A percentile compares a stretch with the other conserved stretches of the same genome.
These are phyloP conservation scores for Trametes gibbosa DNA, from an alignment of 768 basidiomycete species.

Conservation along the genomic window DNA sequence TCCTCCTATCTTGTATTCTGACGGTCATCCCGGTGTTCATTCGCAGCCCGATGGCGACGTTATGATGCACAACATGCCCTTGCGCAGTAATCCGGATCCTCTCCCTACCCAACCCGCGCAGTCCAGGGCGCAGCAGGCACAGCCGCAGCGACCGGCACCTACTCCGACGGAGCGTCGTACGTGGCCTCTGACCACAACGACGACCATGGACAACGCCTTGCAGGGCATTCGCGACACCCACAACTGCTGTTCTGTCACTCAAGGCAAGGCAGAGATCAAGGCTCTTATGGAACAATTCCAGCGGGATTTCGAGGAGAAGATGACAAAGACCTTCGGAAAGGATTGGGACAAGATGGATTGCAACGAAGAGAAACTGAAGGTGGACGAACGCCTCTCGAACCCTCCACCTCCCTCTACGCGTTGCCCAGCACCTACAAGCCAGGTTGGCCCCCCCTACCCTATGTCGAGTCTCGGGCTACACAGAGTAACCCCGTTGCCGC, in stretches of 20 bases:
- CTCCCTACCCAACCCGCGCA: not conserved
- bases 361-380: not conserved
- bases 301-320: slow-evolving; percentile 18
- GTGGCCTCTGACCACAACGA: not conserved
- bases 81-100: not conserved
- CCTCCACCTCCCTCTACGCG: slow-evolving; percentile 6
- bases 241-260: slow-evolving; percentile 18
- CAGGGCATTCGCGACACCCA: not conserved
- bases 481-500: no score
- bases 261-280: slow-evolving; percentile 21
- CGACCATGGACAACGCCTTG: not conserved
- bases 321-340: slow-evolving; percentile 21
- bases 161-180: not conserved
- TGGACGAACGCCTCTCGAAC: not conserved
- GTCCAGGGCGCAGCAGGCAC: slow-evolving; percentile 3
- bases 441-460: no score
- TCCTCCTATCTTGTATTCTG: slow-evolving; percentile 16
- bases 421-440: not conserved
- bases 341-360: slow-evolving; percentile 13
- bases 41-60: slow-evolving; percentile 1
- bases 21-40: not conserved
- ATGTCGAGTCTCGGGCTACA: no score
- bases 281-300: slow-evolving; percentile 19
- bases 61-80: not conserved
- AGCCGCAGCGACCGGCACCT: not conserved